Evolutionary conservation across 495 filamentous ascomycete genomes (phyloP).

Genomic region (Neurospora sp.): DNA sequence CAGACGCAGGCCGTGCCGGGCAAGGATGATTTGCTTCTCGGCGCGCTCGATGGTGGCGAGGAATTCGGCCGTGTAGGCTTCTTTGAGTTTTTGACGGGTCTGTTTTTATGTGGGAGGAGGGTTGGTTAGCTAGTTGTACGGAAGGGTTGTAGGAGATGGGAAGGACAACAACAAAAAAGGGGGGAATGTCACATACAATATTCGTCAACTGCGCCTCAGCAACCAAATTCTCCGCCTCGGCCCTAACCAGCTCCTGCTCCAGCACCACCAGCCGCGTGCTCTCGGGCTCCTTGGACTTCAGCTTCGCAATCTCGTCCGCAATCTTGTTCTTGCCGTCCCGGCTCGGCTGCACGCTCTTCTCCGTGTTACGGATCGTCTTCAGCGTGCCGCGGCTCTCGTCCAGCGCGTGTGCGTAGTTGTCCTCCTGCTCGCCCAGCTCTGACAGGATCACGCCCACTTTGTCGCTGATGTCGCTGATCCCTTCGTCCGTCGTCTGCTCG

Average conservation of each 20-base stretch:
- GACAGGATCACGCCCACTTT: constrained; percentile 86
- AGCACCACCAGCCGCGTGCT: constrained; percentile 65
- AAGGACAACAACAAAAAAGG: too few species aligned
- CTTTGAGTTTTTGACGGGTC: constrained; percentile 88
- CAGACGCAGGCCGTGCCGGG: constrained; percentile 75
- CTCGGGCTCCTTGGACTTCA: constrained; percentile 82
- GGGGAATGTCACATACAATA: too few species aligned
- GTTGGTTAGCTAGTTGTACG: neutral
- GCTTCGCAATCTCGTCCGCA: constrained; percentile 75
- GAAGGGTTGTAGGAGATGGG: too few species aligned
- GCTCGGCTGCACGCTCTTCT: constrained; percentile 84
- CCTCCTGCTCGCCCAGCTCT: constrained; percentile 89
- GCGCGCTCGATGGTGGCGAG: constrained; percentile 85
- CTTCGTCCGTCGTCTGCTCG: constrained; percentile 76
- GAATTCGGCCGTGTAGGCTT: constrained; percentile 81
- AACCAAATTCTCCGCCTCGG: constrained; percentile 89
- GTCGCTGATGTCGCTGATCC: constrained; percentile 79
- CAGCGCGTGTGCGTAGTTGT: constrained; percentile 70
- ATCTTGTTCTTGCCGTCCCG: constrained; percentile 77
- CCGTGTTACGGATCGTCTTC: constrained; percentile 88
- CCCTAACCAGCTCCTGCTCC: constrained; percentile 91
- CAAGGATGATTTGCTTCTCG: constrained; percentile 91
- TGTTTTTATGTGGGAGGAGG: constrained; percentile 16
- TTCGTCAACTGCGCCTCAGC: constrained; percentile 96
- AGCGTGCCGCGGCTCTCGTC: constrained; percentile 72